Conservation (phyloP, 176 grass and related monocot genomes). For the Neostapfia colusana region DNA sequence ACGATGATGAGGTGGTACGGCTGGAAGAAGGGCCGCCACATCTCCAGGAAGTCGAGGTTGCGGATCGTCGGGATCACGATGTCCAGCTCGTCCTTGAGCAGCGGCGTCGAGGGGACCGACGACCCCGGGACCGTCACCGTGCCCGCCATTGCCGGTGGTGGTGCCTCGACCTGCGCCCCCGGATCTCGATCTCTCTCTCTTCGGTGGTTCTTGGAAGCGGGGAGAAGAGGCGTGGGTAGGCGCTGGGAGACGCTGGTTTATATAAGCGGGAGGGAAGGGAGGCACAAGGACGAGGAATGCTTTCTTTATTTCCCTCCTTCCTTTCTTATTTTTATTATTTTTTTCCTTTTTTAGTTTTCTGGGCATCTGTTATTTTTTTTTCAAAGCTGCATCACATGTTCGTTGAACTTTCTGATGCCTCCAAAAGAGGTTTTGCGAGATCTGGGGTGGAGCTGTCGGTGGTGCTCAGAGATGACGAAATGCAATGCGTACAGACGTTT, state of each 20-base stretch:
- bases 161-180: neutral
- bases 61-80: slow-evolving; percentile 91
- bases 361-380: neutral
- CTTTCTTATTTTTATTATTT: neutral
- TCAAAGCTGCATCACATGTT: neutral
- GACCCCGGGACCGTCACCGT: slow-evolving; percentile 50
- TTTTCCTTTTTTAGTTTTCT: neutral
- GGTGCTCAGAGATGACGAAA: neutral
- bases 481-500: neutral
- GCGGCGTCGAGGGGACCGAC: slow-evolving; percentile 49
- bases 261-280: slow-evolving; percentile 12
- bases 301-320: neutral
- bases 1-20: slow-evolving; percentile 94
- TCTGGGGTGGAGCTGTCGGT: neutral
- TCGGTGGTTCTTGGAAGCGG: neutral
- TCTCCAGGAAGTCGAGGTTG: slow-evolving; percentile 87
- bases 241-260: slow-evolving; percentile 7
- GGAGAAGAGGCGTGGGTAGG: neutral
- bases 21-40: slow-evolving; percentile 91
- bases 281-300: neutral
- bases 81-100: slow-evolving; percentile 83
- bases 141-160: slow-evolving; percentile 43
- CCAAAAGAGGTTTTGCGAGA: neutral
- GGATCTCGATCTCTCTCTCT: slow-evolving; percentile 25
- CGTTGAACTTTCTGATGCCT: slow-evolving; percentile 12